Percentiles rank a stretch among this genome's conserved stretches.
phyloP scores from a whole-genome alignment of 2,329 filamentous ascomycete genomes.

The Rhynchosporium agropyri region DNA sequence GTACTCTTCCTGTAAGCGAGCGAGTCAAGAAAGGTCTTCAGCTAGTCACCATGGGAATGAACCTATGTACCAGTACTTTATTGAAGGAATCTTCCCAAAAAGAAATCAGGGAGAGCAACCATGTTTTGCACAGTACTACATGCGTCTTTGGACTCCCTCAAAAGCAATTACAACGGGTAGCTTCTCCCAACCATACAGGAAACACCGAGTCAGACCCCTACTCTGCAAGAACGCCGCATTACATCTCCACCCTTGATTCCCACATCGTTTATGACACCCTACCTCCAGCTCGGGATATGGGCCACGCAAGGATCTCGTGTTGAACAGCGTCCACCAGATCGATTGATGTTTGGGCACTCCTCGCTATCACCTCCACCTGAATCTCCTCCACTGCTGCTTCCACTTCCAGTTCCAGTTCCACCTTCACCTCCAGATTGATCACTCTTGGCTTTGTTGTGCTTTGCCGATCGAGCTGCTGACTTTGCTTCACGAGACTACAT shows the following conservation, averaged over 20 bases:
- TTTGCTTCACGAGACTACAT: conserved; percentile 30
- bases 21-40: no score
- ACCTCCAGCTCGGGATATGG: conserved; percentile 16
- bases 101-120: not conserved
- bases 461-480: conserved; percentile 25
- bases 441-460: conserved; percentile 17
- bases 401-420: conserved; percentile 4
- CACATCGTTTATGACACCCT: not conserved
- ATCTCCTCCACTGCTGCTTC: conserved; percentile 7
- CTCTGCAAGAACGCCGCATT: conserved; percentile 1
- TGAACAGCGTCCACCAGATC: conserved; percentile 27
- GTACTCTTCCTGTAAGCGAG: no score
- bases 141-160: not conserved
- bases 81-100: no score
- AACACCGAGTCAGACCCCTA: not conserved
- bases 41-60: not conserved
- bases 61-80: no score
- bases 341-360: conserved; percentile 25
- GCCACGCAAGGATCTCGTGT: conserved; percentile 27
- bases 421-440: conserved; percentile 4
- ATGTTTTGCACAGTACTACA: not conserved
- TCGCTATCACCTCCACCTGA: conserved; percentile 2
- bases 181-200: not conserved
- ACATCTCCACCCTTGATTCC: not conserved
- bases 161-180: not conserved